Evolutionary conservation across 1,284 basidiomycete species (phyloP), one percentile per base, ranked within the genome.

Genomic region (Cutaneotrichosporon daszewskae): DNA sequence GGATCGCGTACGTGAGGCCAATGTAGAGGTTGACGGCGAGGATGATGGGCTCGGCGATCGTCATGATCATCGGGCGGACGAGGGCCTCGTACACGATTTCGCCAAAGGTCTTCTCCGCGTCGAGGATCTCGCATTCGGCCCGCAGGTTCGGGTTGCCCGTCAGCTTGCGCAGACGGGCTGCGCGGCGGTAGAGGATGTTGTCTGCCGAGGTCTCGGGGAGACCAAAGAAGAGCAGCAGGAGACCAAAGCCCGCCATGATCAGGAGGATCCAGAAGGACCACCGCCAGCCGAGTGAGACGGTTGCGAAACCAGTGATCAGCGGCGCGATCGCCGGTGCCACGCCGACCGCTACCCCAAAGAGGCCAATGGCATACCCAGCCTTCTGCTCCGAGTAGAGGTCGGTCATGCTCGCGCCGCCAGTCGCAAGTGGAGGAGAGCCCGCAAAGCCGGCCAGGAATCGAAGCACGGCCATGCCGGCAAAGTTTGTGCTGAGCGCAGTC

Each of bases 151-250:
- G 4, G 58, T 64, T 46, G 75, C 74, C 37, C 72, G 69, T 41
- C 72, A 75, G 9, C 75, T 32, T 24, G 17, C 49, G 69, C 17
- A 87, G 72, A 5, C 50, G 57, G 1, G 72, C 59, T 0, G 82
- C 83, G 58, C 82, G 84, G 31, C 73, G 66, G 39, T 79, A 76
- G 10, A 86, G 72, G 3, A 86, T 71, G 13, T 77, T 59, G 0
- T 83, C 82, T 0, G 80, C 78, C 53, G 71, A 85, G 0, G 83
- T 84, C 73, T 87, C 84, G 60, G 73, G 75, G 2, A 85, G 70
- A 43, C 73, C 76, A 37, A 83, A 68, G 0, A 84, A 31, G 4
- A 84, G 82, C 10, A 77, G 49, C 0, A 77, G 23, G 24, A 69
- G 53, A 10, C 71, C 59, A 18, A 58, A 40, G 18, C 56, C 61